Evolutionary conservation across 495 filamentous ascomycete genomes (phyloP).

Genomic region (Penicillium cataractarum): DNA sequence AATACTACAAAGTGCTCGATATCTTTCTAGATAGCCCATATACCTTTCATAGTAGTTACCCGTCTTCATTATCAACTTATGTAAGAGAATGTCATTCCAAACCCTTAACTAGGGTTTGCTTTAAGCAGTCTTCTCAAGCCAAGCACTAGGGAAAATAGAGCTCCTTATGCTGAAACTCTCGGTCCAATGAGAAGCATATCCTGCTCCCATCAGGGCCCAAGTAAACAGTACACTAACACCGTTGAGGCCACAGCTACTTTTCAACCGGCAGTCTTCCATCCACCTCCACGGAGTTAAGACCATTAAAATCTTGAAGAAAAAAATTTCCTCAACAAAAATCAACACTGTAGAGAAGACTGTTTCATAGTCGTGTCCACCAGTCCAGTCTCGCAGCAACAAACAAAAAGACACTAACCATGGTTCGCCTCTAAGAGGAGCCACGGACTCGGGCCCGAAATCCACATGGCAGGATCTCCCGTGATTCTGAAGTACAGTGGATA

Average conservation of each 20-base stretch:
- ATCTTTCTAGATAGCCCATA: no score
- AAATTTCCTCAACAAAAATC: not conserved
- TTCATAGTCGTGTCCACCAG: not conserved
- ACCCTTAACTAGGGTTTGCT: no score
- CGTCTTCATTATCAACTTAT: not conserved
- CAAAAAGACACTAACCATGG: slow-evolving; percentile 17
- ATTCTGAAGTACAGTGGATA: not conserved
- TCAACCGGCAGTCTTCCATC: not conserved
- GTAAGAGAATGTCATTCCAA: not conserved
- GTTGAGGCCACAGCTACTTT: not conserved
- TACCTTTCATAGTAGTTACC: no score
- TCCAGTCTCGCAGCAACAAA: slow-evolving; percentile 9
- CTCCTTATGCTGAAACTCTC: not conserved
- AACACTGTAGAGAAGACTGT: not conserved
- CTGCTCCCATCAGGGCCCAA: not conserved
- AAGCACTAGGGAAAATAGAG: not conserved
- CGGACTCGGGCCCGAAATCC: slow-evolving; percentile 7
- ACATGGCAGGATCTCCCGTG: not conserved
- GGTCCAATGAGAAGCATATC: not conserved
- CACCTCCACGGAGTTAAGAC: not conserved
- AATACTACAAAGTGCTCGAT: no score
- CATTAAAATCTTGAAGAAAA: not conserved
- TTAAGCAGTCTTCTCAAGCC: not conserved
- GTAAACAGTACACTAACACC: not conserved
- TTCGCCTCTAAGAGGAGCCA: not conserved